Evolutionary conservation across 495 filamentous ascomycete species (phyloP).

Genomic region (Neurospora sp.): DNA sequence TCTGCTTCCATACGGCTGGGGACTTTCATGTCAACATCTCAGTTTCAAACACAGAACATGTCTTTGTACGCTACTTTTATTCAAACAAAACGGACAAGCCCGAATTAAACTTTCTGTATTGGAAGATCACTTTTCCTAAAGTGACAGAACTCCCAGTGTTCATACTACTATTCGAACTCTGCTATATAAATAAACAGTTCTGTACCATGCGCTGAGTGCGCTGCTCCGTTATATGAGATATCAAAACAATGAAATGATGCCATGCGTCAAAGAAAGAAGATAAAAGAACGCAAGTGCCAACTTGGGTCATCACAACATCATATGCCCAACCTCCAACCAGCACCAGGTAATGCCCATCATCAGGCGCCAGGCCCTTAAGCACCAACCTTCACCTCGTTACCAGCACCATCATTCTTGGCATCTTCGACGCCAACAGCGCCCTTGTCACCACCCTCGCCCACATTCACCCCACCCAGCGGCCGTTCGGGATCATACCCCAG

Average conservation of each 20-base stretch:
- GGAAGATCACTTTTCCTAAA: too few relatives aligned
- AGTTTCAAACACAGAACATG: too few relatives aligned
- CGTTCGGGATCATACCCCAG: conserved; percentile 69
- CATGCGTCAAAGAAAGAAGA: background rate
- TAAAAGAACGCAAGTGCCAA: background rate
- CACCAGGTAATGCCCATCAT: background rate
- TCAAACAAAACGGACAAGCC: too few relatives aligned
- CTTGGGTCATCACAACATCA: background rate
- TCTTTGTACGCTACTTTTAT: too few relatives aligned
- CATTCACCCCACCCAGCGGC: conserved; percentile 19
- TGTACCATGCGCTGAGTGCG: background rate
- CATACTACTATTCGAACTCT: too few relatives aligned
- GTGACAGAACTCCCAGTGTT: too few relatives aligned
- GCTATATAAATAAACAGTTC: background rate
- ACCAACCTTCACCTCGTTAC: conserved; percentile 2
- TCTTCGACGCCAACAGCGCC: conserved; percentile 12
- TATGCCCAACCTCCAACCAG: too few relatives aligned
- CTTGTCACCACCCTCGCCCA: conserved; percentile 1
- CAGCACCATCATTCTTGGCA: background rate
- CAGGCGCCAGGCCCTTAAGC: background rate
- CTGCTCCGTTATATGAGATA: background rate
- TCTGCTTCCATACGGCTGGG: too few relatives aligned
- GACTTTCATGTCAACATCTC: too few relatives aligned
- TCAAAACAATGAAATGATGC: background rate
- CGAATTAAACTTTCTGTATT: too few relatives aligned